Evolutionary conservation across 257 asterid genomes (phyloP), one percentile per base, ranked within the genome.

Genomic region (Salvia splendens): DNA sequence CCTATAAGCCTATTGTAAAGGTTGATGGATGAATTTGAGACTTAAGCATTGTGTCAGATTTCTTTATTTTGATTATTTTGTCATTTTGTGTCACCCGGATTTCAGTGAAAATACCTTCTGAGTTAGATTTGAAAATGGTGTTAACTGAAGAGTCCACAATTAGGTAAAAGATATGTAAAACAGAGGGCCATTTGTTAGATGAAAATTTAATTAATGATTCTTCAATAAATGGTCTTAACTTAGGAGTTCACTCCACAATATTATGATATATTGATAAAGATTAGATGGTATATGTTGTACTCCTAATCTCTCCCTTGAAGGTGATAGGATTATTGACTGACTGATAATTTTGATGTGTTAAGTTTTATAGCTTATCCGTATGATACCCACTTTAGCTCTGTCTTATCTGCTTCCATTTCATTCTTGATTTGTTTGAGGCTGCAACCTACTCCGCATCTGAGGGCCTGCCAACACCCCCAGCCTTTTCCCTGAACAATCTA

Each of bases 401-500:
- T 64, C 83, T 82, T 55, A 81, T 35, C 73, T 68, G 68, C 53
- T 32, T 17, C 20, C 33, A 65, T 70, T 35, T 74, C 58, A 61
- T 67, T 74, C 66, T 74, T 77, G 38, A 52, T 42, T 42, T 77
- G 49, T 67, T 83, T 73, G 76, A 86, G 95, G 86, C 84, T 75
- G 68, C 83, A 41, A 72, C 83, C 70, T 86, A 80, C 75, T 75
- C 86, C 32, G 51, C 84, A 73, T 85, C 94, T 42, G 95, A 88
- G 86, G 85, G 86, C 79, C 81, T 93, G 63, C 99, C 97, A 63
- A 84, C 86, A 63, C 97, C 99, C 65, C 97, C 97, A 48, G 95
- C 97, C 68, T 88, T 90, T 74, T 78, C 92, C 53, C 72, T 90
- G 77, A 82, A 76, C 68, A 83, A 81, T 73, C 75, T 73, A 4